Evolutionary conservation across 257 asterid species (phyloP).

Genomic region (Jacaranda mimosifolia): DNA sequence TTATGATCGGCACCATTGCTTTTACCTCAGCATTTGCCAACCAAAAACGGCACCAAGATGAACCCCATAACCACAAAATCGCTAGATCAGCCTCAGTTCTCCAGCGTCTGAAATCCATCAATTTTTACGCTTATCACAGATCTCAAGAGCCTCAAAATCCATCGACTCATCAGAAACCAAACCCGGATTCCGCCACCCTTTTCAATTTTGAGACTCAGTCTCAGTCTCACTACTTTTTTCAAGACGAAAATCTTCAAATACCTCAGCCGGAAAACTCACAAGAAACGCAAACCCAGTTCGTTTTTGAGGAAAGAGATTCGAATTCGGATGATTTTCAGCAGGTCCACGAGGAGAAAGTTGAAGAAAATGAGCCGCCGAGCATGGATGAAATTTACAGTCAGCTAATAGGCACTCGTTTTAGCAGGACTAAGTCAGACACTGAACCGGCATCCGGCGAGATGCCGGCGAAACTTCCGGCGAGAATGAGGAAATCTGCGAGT

Average conservation of each 20-base stretch:
- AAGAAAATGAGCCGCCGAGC: constrained; percentile 42
- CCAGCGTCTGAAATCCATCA: constrained; percentile 69
- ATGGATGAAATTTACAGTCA: constrained; percentile 68
- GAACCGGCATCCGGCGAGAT: constrained; percentile 53
- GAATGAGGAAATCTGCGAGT: constrained; percentile 70
- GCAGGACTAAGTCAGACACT: constrained; percentile 62
- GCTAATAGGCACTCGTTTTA: constrained; percentile 39
- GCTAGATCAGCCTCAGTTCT: constrained; percentile 61
- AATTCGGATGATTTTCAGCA: neutral
- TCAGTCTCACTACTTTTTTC: constrained; percentile 48
- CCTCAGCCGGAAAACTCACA: constrained; percentile 17
- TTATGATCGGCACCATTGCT: constrained; percentile 72
- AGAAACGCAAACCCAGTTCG: constrained; percentile 39
- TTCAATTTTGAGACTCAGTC: constrained; percentile 31
- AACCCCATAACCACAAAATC: constrained; percentile 37
- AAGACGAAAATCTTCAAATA: constrained; percentile 24
- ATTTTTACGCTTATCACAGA: constrained; percentile 46
- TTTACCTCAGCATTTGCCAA: constrained; percentile 55
- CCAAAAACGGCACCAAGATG: constrained; percentile 33
- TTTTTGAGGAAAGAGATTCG: constrained; percentile 25
- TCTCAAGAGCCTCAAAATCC: constrained; percentile 53
- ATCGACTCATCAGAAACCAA: constrained; percentile 24
- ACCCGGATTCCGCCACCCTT: constrained; percentile 47
- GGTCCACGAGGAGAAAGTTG: constrained; percentile 39
- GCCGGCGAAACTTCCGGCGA: constrained; percentile 48